Evolutionary conservation across 2,329 filamentous ascomycete species (phyloP), one percentile per base, ranked within the genome.

Genomic region (Neonectria faginata): DNA sequence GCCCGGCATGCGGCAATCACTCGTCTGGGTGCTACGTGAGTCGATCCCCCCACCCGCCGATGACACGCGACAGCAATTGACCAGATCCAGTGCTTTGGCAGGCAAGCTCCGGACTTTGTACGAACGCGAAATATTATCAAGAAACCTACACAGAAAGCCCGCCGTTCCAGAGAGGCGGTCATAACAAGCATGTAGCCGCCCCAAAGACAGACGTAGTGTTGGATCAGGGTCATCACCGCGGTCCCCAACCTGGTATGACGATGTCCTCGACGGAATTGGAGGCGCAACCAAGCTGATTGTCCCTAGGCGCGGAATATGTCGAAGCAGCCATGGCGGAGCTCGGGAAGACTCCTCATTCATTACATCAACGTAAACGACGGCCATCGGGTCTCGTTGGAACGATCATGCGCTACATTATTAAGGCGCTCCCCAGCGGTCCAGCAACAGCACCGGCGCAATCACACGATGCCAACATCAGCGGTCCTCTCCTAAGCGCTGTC

Each of bases 271-370:
- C n/a, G 56, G 20, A 42, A 36, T 45, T 47, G 25, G 18, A 56
- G 48, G 62, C 48, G 51, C 56, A 54, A 57, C 62, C 50, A 45
- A 25, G 44, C 48, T 73, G 62, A 71, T 65, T 55, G 18, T 45
- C 50, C 50, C 62, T 69, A 85, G 86, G 85, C 44, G 82, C 82
- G 70, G 84, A 88, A 54, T 78, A 86, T 16, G 85, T 88, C 60
- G 83, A 86, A 50, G 79, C 82, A 29, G 86, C 86, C 5, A 75
- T 85, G 60, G 74, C 75, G 45, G 84, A 87, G 67, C 79, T 89
- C 42, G 78, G 77, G 44, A 85, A 85, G 72, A 78, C 86, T 16
- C 82, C 85, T 29, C 77, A 78, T n/a, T 79, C 82, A 12, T 74
- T 78, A 4, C 80, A 83, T 65, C 77, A 80, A 64, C 81, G 81